Base-by-base conservation (phyloP, 345 rosid species). In the Brassica cretica region DNA sequence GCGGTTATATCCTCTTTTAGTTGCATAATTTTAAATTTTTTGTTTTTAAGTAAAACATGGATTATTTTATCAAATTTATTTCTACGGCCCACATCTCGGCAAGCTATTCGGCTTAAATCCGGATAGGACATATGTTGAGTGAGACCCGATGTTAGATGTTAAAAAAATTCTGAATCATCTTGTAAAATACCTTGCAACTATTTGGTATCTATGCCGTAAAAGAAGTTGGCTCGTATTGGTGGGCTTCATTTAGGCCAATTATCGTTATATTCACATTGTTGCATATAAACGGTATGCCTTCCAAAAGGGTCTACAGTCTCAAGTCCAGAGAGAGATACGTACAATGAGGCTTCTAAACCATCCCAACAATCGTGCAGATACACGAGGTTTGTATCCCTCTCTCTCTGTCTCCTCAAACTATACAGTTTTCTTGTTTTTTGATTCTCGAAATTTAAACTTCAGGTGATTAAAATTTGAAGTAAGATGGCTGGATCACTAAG, bases 291-390 rank as follows among this genome's bases (percentile, higher is more conserved):
- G 29, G 4, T 25, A 25, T 25, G 29, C 29, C 29, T 25, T 90
- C 83, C 82, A 87, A 76, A 86, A 81, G 82, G 83, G 90, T 85
- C 85, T 93, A 76, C 90, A 86, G 87, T 68, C 78, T 80, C 96
- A 93, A 92, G 96, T 92, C 16, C 82, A 88, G 30, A 84, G 91
- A 72, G 98, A 94, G 86, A 94, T 92, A 56, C 84, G 85, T 65
- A 90, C 93, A 0, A 94, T 94, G 98, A 94, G 90, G 85, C 88
- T 90, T 64, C 81, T 94, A 75, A 82, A 90, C 70, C 98, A 94
- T 78, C 97, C 96, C 3, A 86, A 90, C 75, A 88, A 25, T 90
- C 32, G 89, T 90, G 0, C 84, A 84, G 64, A 94, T 94, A 78
- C 89, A 89, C 8, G 98, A 94, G 96, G 98, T 91, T 62, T 2